phyloP scores from a whole-genome alignment of 2,329 filamentous ascomycete genomes.

The Colletotrichum falcatum region DNA sequence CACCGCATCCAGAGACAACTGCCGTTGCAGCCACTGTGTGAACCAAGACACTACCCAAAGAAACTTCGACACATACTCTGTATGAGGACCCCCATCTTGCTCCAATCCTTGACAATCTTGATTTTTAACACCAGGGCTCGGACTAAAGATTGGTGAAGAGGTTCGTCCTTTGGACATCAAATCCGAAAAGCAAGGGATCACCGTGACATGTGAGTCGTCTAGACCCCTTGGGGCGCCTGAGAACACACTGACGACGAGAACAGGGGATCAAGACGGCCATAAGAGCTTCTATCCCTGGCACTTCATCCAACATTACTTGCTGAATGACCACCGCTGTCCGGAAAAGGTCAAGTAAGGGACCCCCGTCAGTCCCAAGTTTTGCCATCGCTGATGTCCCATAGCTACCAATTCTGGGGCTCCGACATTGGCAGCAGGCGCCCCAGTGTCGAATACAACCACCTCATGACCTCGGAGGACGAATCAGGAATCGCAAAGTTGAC shows the following conservation, averaged over 20 bases:
- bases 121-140: background rate
- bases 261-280: conserved; percentile 78
- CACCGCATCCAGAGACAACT: conserved; percentile 53
- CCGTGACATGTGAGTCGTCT: conserved; percentile 50
- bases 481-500: conserved; percentile 71
- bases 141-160: conserved; percentile 48
- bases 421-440: conserved; percentile 63
- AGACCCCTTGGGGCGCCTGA: background rate
- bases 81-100: conserved; percentile 41
- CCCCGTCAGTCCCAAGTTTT: background rate
- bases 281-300: conserved; percentile 73
- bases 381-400: conserved; percentile 29
- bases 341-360: conserved; percentile 51
- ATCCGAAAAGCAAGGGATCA: conserved; percentile 47
- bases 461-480: conserved; percentile 66
- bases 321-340: conserved; percentile 47
- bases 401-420: conserved; percentile 47
- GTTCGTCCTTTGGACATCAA: conserved; percentile 47
- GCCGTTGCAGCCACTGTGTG: conserved; percentile 56
- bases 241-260: conserved; percentile 20
- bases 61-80: conserved; percentile 56
- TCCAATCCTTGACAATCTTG: conserved; percentile 3
- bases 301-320: conserved; percentile 67
- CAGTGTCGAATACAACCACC: conserved; percentile 67
- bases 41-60: conserved; percentile 58